Base-by-base conservation (phyloP, 495 filamentous ascomycete genomes). In the Thermothielavioides terrestris region DNA sequence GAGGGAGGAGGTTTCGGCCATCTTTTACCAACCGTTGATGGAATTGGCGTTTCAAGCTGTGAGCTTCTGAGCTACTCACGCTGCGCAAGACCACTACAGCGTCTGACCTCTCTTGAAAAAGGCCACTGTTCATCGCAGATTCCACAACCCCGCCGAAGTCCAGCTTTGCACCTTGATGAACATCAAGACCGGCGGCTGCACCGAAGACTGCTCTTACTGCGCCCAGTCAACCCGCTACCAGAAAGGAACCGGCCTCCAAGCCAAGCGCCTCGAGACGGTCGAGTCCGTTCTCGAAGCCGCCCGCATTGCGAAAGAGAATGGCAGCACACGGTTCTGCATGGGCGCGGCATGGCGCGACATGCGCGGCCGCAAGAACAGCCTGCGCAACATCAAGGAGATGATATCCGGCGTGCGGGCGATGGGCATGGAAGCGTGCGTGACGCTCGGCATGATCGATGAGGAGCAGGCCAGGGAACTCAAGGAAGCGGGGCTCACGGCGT, bases 151-250 rank as follows among this genome's bases (percentile, higher is more conserved):
- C 30, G 68, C 79, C 27, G 76, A 82, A 6, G 83, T 94, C 61
- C 88, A 94, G 62, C 84, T 91, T 71, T 91, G 88, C 72, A 94
- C 88, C 2, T 72, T 94, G 45, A 89, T 91, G 83, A 91, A 89
- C 75, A 94, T 94, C 75, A 94, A 92, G 57, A 91, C 86, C n/a
- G 88, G 88, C 40, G 88, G 88, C 22, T 94, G 88, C 66, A 82
- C 76, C 60, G 88, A 91, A 63, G 88, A 94, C 69, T 94, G 88
- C 62, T 84, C 81, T 25, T 94, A 91, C 74, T 94, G 88, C 65
- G 86, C 88, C 7, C 88, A 94, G 64, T 89, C 86, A 8, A 86
- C 83, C 15, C 82, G 84, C 35, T 82, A 94, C 73, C 64, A 79
- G 39, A 86, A 85, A 15, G 86, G 86, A 23, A 91, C 87, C 4